A percentile compares a stretch with the other conserved stretches of the same genome.
Conservation (phyloP, 2,329 filamentous ascomycete genomes). For the Clonostachys solani region DNA sequence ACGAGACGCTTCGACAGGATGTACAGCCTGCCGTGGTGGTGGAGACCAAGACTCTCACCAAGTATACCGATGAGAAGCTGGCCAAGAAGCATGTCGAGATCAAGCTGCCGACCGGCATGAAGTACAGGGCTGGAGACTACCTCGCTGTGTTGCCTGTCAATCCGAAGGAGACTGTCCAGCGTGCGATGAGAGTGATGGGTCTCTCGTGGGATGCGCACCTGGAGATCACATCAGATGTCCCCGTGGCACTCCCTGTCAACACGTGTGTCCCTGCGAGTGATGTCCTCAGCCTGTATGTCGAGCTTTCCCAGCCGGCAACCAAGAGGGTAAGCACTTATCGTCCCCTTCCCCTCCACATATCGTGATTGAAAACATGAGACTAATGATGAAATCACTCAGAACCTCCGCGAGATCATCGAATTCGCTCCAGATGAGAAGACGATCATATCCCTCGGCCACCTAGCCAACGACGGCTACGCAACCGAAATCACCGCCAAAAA, state of each 20-base stretch:
- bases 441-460: constrained; percentile 16
- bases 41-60: constrained; percentile 42
- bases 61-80: constrained; percentile 34
- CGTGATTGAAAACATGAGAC: not conserved
- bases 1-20: constrained; percentile 52
- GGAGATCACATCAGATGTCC: constrained; percentile 44
- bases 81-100: constrained; percentile 58
- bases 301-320: constrained; percentile 63
- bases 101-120: constrained; percentile 55
- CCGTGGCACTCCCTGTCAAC: constrained; percentile 43
- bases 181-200: constrained; percentile 56
- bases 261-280: constrained; percentile 52
- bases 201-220: constrained; percentile 56
- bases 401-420: constrained; percentile 13
- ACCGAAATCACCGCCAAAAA: constrained; percentile 38
- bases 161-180: constrained; percentile 48
- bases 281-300: constrained; percentile 62
- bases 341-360: not conserved
- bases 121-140: constrained; percentile 67
- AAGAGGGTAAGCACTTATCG: constrained; percentile 36
- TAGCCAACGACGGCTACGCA: constrained; percentile 30
- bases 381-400: not conserved
- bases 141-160: constrained; percentile 66
- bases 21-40: constrained; percentile 55
- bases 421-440: constrained; percentile 19